Evolutionary conservation across 306 rosid genomes (phyloP), one percentile per base, ranked within the genome.

Genomic region (Pyrus betulifolia): DNA sequence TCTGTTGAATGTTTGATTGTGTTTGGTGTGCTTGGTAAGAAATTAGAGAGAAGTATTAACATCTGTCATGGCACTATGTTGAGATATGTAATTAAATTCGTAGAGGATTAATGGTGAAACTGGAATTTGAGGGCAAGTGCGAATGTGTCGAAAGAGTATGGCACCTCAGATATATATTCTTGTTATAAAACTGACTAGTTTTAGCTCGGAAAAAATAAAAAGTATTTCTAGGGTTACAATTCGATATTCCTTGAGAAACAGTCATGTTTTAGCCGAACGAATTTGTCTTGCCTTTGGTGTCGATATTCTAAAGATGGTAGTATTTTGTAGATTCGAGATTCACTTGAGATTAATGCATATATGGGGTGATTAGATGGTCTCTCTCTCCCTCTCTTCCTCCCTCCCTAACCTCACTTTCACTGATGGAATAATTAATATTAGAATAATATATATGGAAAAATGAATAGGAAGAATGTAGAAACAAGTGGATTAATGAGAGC

Each of bases 401-500:
- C 31, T 2, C 54, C 2, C 57, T 27, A 3, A 3, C 27, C 27
- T 18, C 57, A 3, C 33, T 3, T 28, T 52, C 75, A 11, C 13
- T 31, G 63, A 71, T 52, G 21, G 64, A 71, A 57, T 58, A 58
- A 49, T 49, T 49, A 49, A 4, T 49, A 15, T 14, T 49, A 14
- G 23, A 22, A 58, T 21, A 57, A 58, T n/a, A 22, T 22, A 5
- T 35, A 35, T 6, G 40, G 27, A 0, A 23, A 11, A 58, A 58
- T 54, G 75, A 33, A 15, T 54, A 19, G 55, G 64, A 71, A 27
- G 61, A 49, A 27, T 7, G 30, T 12, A 52, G 63, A 42, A 10
- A 52, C 64, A 52, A 71, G 75, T 54, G 65, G 75, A 71, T 54
- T 12, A n/a, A 55, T 25, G 64, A 30, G 49, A 54, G 75, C 51